phyloP scores from a whole-genome alignment of 2,329 filamentous ascomycete species.

The Aureobasidium uvarum region DNA sequence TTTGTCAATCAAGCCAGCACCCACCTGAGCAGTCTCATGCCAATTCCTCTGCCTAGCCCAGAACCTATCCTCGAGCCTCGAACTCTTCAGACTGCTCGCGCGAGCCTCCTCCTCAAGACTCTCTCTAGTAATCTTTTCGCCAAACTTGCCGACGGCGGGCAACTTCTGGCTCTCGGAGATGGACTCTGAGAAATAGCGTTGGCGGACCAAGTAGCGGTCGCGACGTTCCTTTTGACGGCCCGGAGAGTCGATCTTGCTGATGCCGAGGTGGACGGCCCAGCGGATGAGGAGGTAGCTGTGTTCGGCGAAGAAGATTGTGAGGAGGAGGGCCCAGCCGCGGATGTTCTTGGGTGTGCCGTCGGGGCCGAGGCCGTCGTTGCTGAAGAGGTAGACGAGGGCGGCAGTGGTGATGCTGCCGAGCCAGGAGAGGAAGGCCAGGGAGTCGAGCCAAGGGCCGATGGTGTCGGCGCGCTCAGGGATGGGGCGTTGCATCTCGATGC shows the following conservation, averaged over 20 bases:
- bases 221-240: conserved; percentile 81
- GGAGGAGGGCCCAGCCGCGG: conserved; percentile 73
- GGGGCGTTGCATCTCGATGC: conserved; percentile 81
- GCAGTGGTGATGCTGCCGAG: conserved; percentile 84
- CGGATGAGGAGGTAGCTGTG: conserved; percentile 83
- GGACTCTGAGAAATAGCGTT: conserved; percentile 72
- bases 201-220: conserved; percentile 77
- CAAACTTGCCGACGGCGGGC: conserved; percentile 49
- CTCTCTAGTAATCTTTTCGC: conserved; percentile 62
- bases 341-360: conserved; percentile 68
- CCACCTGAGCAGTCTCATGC: conserved; percentile 53
- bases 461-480: conserved; percentile 88
- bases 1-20: conserved; percentile 52
- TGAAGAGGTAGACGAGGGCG: conserved; percentile 87
- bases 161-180: conserved; percentile 56
- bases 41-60: conserved; percentile 54
- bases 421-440: conserved; percentile 89
- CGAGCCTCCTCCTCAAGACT: conserved; percentile 61
- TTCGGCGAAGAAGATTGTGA: conserved; percentile 81
- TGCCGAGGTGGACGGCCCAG: conserved; percentile 66
- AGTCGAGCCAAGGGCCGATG: conserved; percentile 88
- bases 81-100: conserved; percentile 42
- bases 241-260: conserved; percentile 79
- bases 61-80: conserved; percentile 50
- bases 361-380: conserved; percentile 62